Conservation (phyloP, 2,329 filamentous ascomycete genomes). For the Chaetomium strumarium region DNA sequence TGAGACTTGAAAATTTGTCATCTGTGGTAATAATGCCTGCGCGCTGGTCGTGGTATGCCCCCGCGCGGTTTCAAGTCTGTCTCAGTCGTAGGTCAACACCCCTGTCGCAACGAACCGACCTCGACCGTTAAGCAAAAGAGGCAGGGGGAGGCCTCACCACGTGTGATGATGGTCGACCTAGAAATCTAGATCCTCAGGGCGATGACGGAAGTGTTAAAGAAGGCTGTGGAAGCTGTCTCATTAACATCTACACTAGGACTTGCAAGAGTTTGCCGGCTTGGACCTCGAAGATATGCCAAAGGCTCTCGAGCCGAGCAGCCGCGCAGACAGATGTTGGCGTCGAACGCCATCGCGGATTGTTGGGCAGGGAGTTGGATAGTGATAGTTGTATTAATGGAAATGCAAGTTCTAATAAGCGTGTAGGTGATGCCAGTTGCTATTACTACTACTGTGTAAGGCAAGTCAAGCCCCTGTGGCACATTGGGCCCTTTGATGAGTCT, state of each 20-base stretch:
- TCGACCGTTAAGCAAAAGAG: not conserved
- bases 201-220: conserved; percentile 8
- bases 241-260: not conserved
- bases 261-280: not conserved
- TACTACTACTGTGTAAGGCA: too few relatives aligned
- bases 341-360: conserved; percentile 4
- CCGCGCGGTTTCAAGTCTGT: conserved; percentile 17
- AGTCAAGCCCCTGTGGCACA: not conserved
- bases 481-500: not conserved
- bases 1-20: conserved; percentile 14
- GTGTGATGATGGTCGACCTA: conserved; percentile 3
- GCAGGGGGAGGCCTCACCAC: not conserved
- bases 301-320: not conserved
- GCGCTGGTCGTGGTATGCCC: conserved; percentile 4
- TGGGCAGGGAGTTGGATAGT: conserved; percentile 5
- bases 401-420: not conserved
- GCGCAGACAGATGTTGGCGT: not conserved
- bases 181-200: not conserved
- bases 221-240: not conserved
- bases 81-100: conserved; percentile 12
- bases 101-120: conserved; percentile 1
- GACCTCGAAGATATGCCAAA: not conserved
- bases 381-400: not conserved
- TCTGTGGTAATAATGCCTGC: conserved; percentile 3
- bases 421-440: conserved; percentile 12